Evolutionary conservation across 2,329 filamentous ascomycete genomes (phyloP), one percentile per base, ranked within the genome.

Genomic region (Stemphylium beticola): DNA sequence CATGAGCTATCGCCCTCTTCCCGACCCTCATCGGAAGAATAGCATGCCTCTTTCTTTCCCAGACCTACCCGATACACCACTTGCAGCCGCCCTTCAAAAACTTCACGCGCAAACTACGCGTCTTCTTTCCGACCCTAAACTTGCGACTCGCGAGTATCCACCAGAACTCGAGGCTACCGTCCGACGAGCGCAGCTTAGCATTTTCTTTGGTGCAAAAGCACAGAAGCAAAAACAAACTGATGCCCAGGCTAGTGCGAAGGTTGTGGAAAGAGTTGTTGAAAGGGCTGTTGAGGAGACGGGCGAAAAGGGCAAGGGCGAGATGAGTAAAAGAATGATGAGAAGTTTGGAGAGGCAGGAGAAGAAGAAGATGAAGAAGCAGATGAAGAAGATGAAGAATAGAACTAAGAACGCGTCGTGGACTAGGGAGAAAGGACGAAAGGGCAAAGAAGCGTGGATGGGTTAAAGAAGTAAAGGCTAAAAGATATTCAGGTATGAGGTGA

Each of bases 1-100:
- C 10, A 39, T 54, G 15, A 43, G 40, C 24, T 43, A 54, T 34
- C 48, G 51, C 15, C 51, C 51, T 2, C 51, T 54, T 39, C 34
- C 46, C 22, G 46, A 54, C 22, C 39, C 39, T n/a, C 40, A 54
- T 7, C 40, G 51, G 38, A 54, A 54, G 36, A 32, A 7, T 6
- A 3, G 10, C 2, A 12, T 15, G 15, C 22, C 37, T 22, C 17
- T 22, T 8, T 24, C 36, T 6, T 49, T 41, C 37, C 37, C 26
- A 17, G 5, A 49, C 2, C 43, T 39, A 4, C 49, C 43, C 24
- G 43, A 48, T 8, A 42, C 48, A 5, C 34, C 51, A 0, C 51
- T 54, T 14, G 39, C 26, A n/a, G n/a, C 15, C 8, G 51, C 51
- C 31, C 40, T 54, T 1, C 20, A 44, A n/a, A 49, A 38, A 14